phyloP scores from a whole-genome alignment of 2,329 filamentous ascomycete genomes.

The Biscogniauxia mediterranea region DNA sequence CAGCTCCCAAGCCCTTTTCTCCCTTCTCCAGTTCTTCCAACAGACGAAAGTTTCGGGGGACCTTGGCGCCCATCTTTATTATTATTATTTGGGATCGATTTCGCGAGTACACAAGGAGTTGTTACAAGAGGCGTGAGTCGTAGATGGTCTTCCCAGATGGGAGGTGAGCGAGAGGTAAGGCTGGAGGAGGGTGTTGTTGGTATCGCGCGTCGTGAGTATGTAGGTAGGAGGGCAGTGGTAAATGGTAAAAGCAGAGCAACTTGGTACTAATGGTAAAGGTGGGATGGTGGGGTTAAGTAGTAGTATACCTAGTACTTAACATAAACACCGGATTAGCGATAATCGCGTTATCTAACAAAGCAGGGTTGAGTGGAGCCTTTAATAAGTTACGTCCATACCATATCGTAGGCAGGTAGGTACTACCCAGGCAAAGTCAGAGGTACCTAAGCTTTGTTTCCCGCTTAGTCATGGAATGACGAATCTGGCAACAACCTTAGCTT shows the following conservation, averaged over 20 bases:
- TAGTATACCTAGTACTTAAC: background rate
- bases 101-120: too few species aligned
- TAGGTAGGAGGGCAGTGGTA: too few species aligned
- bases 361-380: too few species aligned
- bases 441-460: background rate
- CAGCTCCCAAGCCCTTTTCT: conserved; percentile 93
- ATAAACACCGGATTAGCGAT: background rate
- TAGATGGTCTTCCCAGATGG: too few species aligned
- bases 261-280: conserved; percentile 6
- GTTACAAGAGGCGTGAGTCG: too few species aligned
- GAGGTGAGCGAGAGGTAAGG: too few species aligned
- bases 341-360: background rate
- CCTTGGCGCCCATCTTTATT: conserved; percentile 55
- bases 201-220: conserved; percentile 1
- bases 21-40: conserved; percentile 98
- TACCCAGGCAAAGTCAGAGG: too few species aligned
- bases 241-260: too few species aligned
- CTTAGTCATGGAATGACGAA: conserved; percentile 24
- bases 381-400: too few species aligned
- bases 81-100: too few species aligned
- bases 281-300: conserved; percentile 26
- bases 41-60: conserved; percentile 94
- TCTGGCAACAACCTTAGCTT: conserved; percentile 30
- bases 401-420: too few species aligned
- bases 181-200: background rate